Evolutionary conservation across 2,329 filamentous ascomycete species (phyloP).

Genomic region (Colletotrichum ledebouriae): DNA sequence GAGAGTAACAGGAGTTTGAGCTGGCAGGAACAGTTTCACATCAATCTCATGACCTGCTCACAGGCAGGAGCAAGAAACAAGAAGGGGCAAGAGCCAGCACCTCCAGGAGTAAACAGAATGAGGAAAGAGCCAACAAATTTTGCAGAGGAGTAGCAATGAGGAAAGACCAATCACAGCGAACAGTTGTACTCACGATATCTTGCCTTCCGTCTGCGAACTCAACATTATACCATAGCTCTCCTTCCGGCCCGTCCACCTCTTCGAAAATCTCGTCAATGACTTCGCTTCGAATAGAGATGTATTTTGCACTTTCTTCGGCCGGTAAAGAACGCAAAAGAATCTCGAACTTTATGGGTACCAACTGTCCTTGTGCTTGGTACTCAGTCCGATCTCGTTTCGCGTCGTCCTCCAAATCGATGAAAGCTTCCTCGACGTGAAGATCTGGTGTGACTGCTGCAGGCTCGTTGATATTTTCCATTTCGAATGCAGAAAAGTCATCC

Average conservation of each 20-base stretch:
- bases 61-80: too few relatives aligned
- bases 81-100: too few relatives aligned
- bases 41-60: too few relatives aligned
- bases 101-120: not conserved
- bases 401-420: not conserved
- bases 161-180: constrained; percentile 1
- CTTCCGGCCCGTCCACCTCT: constrained; percentile 47
- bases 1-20: not conserved
- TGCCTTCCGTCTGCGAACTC: constrained; percentile 63
- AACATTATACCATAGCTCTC: constrained; percentile 51
- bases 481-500: not conserved
- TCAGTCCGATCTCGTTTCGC: not conserved
- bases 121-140: not conserved
- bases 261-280: constrained; percentile 54
- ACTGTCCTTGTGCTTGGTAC: not conserved
- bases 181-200: constrained; percentile 57
- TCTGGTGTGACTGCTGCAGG: not conserved
- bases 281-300: constrained; percentile 52
- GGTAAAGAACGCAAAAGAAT: constrained; percentile 50
- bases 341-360: constrained; percentile 45
- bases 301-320: constrained; percentile 47
- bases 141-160: not conserved
- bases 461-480: not conserved
- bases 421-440: not conserved
- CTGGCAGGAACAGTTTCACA: not conserved